Percentiles rank a stretch among this genome's conserved stretches.
Evolutionary conservation across 176 grass and related monocot species (phyloP).

Genomic region (bread wheat (Triticum aestivum)): DNA sequence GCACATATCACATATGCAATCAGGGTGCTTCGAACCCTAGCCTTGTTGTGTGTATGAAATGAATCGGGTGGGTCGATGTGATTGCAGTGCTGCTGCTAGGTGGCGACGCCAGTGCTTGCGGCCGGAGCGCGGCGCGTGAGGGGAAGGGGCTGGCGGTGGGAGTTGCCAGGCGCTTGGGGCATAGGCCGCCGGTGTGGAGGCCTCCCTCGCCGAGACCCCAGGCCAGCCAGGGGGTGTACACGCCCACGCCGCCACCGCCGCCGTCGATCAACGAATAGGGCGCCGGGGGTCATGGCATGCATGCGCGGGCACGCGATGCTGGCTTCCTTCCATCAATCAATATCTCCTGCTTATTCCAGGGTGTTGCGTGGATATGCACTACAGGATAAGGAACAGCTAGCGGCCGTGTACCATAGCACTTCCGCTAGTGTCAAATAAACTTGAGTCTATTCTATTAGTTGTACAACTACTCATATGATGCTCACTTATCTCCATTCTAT

Average conservation of each 20-base stretch:
- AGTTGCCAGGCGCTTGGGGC: not conserved
- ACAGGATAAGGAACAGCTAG: not conserved
- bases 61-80: not conserved
- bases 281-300: not conserved
- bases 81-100: not conserved
- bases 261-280: not conserved
- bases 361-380: not conserved
- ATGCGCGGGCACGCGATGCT: not conserved
- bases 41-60: not conserved
- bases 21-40: not conserved
- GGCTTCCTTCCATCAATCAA: not conserved
- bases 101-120: not conserved
- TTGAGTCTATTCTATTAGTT: too few species aligned
- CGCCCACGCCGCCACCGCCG: not conserved
- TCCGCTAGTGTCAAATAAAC: not conserved
- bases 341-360: not conserved
- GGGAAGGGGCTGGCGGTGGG: not conserved
- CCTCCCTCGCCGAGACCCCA: conserved; percentile 18
- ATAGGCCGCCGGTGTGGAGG: not conserved
- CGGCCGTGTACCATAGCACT: not conserved
- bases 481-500: too few species aligned
- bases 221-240: not conserved
- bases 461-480: too few species aligned
- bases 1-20: too few species aligned
- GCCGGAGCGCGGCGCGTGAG: not conserved